Evolutionary conservation across 1,284 basidiomycete species (phyloP), one percentile per base, ranked within the genome.

Genomic region (Cutaneotrichosporon sp.): DNA sequence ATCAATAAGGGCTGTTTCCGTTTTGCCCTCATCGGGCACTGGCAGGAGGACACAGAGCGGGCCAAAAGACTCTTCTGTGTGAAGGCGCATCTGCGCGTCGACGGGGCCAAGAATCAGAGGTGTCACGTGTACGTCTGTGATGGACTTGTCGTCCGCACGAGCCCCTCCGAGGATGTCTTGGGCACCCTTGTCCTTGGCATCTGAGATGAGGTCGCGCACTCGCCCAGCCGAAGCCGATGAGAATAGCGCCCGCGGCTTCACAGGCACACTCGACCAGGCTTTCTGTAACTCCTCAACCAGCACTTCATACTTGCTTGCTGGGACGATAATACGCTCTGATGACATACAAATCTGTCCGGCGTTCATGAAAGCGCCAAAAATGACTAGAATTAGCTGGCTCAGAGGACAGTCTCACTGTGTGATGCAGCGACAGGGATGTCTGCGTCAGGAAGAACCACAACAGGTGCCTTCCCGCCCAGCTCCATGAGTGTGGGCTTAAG

Each of bases 261-360:
- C 29, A 41, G 45, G 29, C 76, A 68, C 25, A 80, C 55, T 35
- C 66, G 57, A 33, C 64, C 62, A 47, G 25, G 46, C 60, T 45
- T 17, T 29, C 14, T 38, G 51, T 37, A 54, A 54, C 47, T 9
- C 71, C 60, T 59, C 77, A 67, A 42, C 78, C 75, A 47, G 79
- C 71, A 54, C 72, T 71, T 51, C 81, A 58, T 22, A 63, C 45
- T 52, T 60, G 11, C 57, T 51, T 17, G 55, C 60, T 34, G 70
- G 81, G 8, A 83, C 82, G 45, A 86, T 79, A 27, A 86, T 78
- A 25, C 84, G 81, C 63, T 85, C 83, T 2, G 82, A 81, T 1
- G 82, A 82, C 83, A 86, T 85, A 75, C 85, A 86, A 46, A 86
- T 77, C 74, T 86, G 78, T 3, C 84, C 84, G 4, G 81, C 82